These are phyloP conservation scores for Claviceps purpurea DNA, from an alignment of 2,329 filamentous ascomycete species.

Conservation along the genomic window DNA sequence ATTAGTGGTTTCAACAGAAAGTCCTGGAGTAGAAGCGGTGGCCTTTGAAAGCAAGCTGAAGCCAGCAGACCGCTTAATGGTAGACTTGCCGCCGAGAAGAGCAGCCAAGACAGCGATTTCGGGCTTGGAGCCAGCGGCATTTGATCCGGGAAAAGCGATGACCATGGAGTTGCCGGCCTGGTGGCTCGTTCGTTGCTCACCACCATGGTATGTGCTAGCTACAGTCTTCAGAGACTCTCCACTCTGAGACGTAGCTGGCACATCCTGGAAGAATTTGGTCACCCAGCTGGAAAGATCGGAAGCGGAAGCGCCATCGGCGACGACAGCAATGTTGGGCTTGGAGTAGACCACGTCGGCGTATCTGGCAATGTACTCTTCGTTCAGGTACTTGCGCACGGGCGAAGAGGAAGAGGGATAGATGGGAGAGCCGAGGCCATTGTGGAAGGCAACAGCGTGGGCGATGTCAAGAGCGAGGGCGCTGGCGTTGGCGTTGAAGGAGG, in stretches of 20 bases:
- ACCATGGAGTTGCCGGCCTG: slow-evolving; percentile 68
- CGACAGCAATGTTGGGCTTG: slow-evolving; percentile 81
- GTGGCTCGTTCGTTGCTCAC: slow-evolving; percentile 80
- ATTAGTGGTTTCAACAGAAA: slow-evolving; percentile 62
- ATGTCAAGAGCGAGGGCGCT: slow-evolving; percentile 66
- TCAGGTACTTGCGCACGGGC: slow-evolving; percentile 68
- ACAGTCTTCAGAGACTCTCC: slow-evolving; percentile 42
- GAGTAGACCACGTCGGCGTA: slow-evolving; percentile 71
- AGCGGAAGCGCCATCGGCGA: slow-evolving; percentile 75
- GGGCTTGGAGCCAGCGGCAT: slow-evolving; percentile 71
- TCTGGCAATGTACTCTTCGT: slow-evolving; percentile 57
- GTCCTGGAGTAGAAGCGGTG: slow-evolving; percentile 49
- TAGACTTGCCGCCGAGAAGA: slow-evolving; percentile 79
- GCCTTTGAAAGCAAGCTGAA: slow-evolving; percentile 85
- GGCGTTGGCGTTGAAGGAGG: slow-evolving; percentile 50
- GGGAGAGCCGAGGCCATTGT: slow-evolving; percentile 76
- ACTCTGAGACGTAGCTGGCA: slow-evolving; percentile 40
- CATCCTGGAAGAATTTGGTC: slow-evolving; percentile 74
- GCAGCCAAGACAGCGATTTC: slow-evolving; percentile 78
- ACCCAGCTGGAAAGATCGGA: slow-evolving; percentile 77
- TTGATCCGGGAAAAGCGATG: slow-evolving; percentile 84
- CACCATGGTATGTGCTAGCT: slow-evolving; percentile 80
- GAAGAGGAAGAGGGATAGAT: slow-evolving; percentile 59
- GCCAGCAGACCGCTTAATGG: slow-evolving; percentile 89
- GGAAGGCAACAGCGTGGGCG: slow-evolving; percentile 78